Conservation (phyloP, 441 rosid genomes). For the Omphalea diandra region DNA sequence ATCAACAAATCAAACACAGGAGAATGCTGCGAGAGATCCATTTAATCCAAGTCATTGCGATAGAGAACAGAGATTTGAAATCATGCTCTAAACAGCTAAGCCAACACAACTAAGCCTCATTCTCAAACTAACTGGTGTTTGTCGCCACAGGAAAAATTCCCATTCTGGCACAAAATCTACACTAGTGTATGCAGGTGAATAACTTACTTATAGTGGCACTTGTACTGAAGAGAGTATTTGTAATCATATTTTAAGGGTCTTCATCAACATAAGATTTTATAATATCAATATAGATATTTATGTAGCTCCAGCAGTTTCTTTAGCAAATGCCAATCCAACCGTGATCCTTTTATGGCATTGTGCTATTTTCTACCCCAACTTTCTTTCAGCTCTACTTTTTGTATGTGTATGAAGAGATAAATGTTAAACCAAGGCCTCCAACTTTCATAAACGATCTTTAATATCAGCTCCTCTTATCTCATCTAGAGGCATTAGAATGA, state of each 20-base stretch:
- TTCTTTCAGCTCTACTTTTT: not conserved
- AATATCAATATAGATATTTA: not conserved
- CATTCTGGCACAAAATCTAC: not conserved
- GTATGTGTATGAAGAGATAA: not conserved
- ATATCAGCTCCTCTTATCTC: not conserved
- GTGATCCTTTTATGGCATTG: not conserved
- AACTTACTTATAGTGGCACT: not conserved
- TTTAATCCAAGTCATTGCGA: not conserved
- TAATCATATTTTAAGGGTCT: not conserved
- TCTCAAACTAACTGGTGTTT: not conserved
- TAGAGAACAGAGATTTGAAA: not conserved
- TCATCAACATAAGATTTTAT: not conserved
- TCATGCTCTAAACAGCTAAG: conserved; percentile 1
- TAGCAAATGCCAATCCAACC: not conserved
- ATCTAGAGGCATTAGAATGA: not conserved
- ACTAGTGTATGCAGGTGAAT: not conserved
- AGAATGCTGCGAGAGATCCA: not conserved
- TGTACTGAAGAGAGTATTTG: not conserved
- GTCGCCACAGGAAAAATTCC: not conserved
- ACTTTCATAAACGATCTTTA: not conserved
- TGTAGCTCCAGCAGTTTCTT: not conserved
- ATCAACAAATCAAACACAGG: conserved; percentile 6
- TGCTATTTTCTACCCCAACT: not conserved
- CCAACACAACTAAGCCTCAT: not conserved
- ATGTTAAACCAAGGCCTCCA: not conserved